Conservation (phyloP, 352 stramenopile species). For the Globisporangium heterothallicum region DNA sequence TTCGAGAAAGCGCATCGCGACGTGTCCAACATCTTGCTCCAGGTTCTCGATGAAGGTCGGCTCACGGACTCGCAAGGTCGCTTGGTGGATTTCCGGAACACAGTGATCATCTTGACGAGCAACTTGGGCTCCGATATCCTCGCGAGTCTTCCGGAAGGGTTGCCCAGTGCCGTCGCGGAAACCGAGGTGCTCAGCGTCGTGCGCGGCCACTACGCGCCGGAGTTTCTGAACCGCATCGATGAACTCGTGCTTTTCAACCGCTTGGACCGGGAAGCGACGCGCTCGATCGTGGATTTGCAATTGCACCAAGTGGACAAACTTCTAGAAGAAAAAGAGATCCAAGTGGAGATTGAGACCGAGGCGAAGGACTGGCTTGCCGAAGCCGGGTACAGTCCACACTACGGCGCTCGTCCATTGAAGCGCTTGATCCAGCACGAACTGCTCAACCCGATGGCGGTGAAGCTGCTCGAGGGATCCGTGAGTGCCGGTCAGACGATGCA, state of each 20-base stretch:
- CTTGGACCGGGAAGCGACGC: slow-evolving; percentile 88
- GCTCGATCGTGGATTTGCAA: slow-evolving; percentile 94
- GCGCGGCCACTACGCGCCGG: slow-evolving; percentile 92
- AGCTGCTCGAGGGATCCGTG: slow-evolving; percentile 83
- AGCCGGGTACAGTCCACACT: slow-evolving; percentile 93
- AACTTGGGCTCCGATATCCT: slow-evolving; percentile 95
- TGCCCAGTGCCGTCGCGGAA: slow-evolving; percentile 55
- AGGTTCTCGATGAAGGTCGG: slow-evolving; percentile 85
- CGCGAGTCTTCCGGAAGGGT: slow-evolving; percentile 42
- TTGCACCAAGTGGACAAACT: slow-evolving; percentile 87
- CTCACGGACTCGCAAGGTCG: slow-evolving; percentile 95
- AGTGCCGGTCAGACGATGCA: slow-evolving; percentile 74
- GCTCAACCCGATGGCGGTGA: slow-evolving; percentile 92
- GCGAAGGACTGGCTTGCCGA: slow-evolving; percentile 92
- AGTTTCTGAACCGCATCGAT: slow-evolving; percentile 99
- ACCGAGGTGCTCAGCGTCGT: slow-evolving; percentile 88
- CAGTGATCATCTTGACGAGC: slow-evolving; percentile 96
- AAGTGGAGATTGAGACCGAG: slow-evolving; percentile 83
- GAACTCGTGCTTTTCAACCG: slow-evolving; percentile 98
- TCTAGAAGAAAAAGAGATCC: slow-evolving; percentile 90
- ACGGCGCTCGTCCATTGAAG: slow-evolving; percentile 96
- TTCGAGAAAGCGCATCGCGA: slow-evolving; percentile 97
- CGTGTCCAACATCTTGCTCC: slow-evolving; percentile 96
- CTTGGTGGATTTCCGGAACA: slow-evolving; percentile 96
- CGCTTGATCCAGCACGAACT: slow-evolving; percentile 94